Conservation (phyloP, 2,329 filamentous ascomycete genomes). For the Neurospora crassa region DNA sequence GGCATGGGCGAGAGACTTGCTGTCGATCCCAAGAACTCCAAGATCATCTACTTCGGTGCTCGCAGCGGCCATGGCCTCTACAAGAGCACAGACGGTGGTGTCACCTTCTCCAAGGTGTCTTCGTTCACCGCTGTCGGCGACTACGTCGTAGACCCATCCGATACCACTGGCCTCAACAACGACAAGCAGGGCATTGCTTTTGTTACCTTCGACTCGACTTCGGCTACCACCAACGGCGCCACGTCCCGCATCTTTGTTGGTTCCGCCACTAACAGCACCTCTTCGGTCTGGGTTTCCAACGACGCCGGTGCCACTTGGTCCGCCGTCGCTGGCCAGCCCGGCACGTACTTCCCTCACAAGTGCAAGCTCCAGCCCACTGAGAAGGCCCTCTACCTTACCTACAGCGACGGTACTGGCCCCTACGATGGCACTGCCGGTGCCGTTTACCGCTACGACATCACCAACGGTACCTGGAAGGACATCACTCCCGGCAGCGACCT, state of each 20-base stretch:
- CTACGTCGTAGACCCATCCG: conserved; percentile 35
- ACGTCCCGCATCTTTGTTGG: conserved; percentile 49
- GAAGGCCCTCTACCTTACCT: conserved; percentile 44
- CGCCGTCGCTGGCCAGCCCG: conserved; percentile 39
- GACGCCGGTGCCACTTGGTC: conserved; percentile 45
- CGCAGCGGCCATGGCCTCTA: conserved; percentile 49
- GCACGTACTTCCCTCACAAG: conserved; percentile 44
- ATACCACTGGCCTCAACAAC: conserved; percentile 31
- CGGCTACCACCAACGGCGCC: conserved; percentile 31
- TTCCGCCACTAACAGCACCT: conserved; percentile 40
- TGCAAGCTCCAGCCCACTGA: conserved; percentile 39
- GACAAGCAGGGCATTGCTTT: conserved; percentile 41
- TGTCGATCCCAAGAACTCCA: conserved; percentile 46
- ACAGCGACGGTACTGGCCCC: conserved; percentile 44
- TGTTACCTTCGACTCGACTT: conserved; percentile 47
- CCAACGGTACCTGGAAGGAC: conserved; percentile 38
- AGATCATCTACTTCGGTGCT: conserved; percentile 49
- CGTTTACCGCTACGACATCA: conserved; percentile 45
- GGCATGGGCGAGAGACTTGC: conserved; percentile 50
- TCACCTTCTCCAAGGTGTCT: conserved; percentile 41
- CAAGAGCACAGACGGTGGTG: conserved; percentile 48
- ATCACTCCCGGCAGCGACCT: conserved; percentile 43
- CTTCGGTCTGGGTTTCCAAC: conserved; percentile 43
- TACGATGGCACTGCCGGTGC: conserved; percentile 46
- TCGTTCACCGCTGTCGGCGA: conserved; percentile 42